A percentile compares a stretch with the other conserved stretches of the same genome.
These are phyloP conservation scores for Coniochaeta hoffmannii DNA, from an alignment of 2,329 filamentous ascomycete species.

Conservation along the genomic window DNA sequence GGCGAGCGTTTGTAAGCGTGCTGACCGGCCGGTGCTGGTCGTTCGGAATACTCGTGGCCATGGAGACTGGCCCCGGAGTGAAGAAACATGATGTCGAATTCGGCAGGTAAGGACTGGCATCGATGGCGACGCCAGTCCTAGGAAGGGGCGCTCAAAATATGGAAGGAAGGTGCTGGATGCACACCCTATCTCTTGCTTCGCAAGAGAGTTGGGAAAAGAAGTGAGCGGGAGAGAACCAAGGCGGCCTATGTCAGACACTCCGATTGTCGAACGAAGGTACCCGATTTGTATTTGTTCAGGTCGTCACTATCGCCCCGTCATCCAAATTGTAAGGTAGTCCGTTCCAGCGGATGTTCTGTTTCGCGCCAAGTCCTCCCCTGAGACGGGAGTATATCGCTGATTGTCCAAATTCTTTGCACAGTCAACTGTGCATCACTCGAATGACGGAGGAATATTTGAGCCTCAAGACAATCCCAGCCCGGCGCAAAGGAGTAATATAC, in stretches of 20 bases:
- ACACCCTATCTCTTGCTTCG: not conserved
- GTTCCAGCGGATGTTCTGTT: too few species aligned
- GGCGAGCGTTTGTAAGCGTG: constrained; percentile 26
- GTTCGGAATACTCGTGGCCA: constrained; percentile 49
- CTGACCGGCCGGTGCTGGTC: constrained; percentile 23
- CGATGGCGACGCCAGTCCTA: not conserved
- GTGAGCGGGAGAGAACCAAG: too few species aligned
- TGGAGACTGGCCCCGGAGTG: constrained; percentile 53
- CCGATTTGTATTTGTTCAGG: too few species aligned
- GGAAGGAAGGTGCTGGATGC: not conserved
- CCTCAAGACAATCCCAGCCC: not conserved
- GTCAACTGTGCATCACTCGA: not conserved
- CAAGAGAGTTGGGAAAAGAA: too few species aligned
- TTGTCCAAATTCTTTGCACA: not conserved
- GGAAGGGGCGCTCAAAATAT: not conserved
- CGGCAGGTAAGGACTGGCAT: constrained; percentile 1
- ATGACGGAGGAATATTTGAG: not conserved
- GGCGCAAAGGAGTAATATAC: not conserved
- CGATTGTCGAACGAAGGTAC: too few species aligned
- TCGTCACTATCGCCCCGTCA: too few species aligned
- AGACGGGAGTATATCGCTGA: too few species aligned
- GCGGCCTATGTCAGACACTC: too few species aligned
- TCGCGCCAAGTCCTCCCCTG: too few species aligned
- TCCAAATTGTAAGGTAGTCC: too few species aligned
- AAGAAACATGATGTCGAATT: constrained; percentile 41